Conservation (phyloP, 345 rosid genomes). For the Syzygium aromaticum region DNA sequence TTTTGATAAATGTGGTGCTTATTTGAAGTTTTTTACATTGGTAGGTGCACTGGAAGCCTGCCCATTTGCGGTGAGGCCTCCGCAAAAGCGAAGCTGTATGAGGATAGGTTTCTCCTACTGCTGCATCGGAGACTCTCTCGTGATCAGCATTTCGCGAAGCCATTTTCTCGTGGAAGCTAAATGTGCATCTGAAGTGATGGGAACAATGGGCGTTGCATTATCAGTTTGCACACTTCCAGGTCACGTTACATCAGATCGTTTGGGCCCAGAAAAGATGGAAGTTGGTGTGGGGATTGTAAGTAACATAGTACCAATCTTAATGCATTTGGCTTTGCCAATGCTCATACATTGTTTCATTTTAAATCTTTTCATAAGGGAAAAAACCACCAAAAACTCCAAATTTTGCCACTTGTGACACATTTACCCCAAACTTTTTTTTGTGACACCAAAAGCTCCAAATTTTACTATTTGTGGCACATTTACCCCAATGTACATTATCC, state of each 20-base stretch:
- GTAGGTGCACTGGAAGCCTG: conserved; percentile 45
- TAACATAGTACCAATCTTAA: neutral
- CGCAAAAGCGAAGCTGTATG: conserved; percentile 59
- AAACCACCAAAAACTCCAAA: no score
- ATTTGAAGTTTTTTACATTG: neutral
- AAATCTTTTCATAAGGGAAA: no score
- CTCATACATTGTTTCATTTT: neutral
- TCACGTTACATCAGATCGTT: conserved; percentile 78
- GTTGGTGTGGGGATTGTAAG: conserved; percentile 98
- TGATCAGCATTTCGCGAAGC: conserved; percentile 63
- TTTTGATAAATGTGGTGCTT: neutral
- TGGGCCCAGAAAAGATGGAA: conserved; percentile 91
- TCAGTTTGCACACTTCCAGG: conserved; percentile 93
- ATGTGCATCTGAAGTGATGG: conserved; percentile 78
- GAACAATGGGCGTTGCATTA: conserved; percentile 95
- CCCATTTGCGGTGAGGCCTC: conserved; percentile 77
- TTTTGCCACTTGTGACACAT: no score
- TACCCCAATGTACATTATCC: no score
- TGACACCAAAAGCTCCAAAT: no score
- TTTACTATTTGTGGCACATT: no score
- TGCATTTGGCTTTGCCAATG: neutral
- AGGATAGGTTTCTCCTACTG: conserved; percentile 68
- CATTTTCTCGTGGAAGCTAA: no score
- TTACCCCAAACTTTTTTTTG: no score
- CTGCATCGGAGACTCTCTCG: conserved; percentile 81